Evolutionary conservation across 768 basidiomycete genomes (phyloP).

Genomic region (Suillus clintonianus): DNA sequence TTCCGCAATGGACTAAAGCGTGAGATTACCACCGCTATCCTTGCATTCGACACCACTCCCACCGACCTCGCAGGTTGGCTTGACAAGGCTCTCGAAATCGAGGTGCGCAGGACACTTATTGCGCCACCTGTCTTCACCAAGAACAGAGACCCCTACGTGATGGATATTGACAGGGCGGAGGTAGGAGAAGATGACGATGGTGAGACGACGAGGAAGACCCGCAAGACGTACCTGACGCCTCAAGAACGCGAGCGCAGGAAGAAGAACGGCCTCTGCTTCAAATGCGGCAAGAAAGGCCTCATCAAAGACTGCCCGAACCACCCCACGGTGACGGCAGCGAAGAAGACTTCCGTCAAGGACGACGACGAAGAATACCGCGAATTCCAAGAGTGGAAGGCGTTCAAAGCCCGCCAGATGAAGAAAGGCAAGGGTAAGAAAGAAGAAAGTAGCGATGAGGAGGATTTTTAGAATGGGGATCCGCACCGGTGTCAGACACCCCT

Average conservation of each 20-base stretch:
- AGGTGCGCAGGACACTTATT: too few relatives aligned
- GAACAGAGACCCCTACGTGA: neutral
- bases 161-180: neutral
- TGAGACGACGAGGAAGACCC: neutral
- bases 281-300: too few relatives aligned
- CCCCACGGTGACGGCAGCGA: neutral
- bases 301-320: neutral
- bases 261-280: too few relatives aligned
- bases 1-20: too few relatives aligned
- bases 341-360: too few relatives aligned
- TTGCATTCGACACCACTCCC: too few relatives aligned
- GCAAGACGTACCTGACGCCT: neutral
- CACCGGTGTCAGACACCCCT: too few relatives aligned
- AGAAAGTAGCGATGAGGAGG: neutral
- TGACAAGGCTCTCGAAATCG: neutral
- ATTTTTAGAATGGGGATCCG: neutral
- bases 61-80: neutral
- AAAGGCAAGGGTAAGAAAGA: too few relatives aligned
- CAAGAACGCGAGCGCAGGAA: too few relatives aligned
- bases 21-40: too few relatives aligned
- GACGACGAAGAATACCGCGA: neutral
- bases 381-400: neutral
- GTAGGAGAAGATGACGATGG: neutral
- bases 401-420: neutral
- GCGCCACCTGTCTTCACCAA: too few relatives aligned